phyloP scores from a whole-genome alignment of 805 yeast genomes.

The Debaryomyces maramus region DNA sequence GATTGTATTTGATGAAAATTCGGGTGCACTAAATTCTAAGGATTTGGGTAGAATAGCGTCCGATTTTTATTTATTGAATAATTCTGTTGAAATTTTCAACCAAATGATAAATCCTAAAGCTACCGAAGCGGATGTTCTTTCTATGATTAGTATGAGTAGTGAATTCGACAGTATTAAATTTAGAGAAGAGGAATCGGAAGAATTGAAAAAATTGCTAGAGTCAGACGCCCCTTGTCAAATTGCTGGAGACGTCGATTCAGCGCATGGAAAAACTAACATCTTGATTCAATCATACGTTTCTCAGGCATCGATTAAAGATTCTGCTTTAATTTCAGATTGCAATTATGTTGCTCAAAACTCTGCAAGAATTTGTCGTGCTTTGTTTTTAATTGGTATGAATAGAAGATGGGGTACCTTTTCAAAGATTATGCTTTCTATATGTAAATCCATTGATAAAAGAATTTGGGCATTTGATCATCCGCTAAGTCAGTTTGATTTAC shows the following conservation, averaged over 20 bases:
- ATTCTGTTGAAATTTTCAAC: slow-evolving; percentile 86
- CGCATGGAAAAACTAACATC: slow-evolving; percentile 85
- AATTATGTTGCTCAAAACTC: slow-evolving; percentile 95
- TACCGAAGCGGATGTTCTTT: slow-evolving; percentile 86
- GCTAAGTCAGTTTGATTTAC: slow-evolving; percentile 79
- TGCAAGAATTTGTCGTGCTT: slow-evolving; percentile 88
- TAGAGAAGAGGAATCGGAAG: slow-evolving; percentile 83
- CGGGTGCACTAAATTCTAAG: slow-evolving; percentile 77
- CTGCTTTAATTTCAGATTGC: slow-evolving; percentile 82
- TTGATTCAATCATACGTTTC: slow-evolving; percentile 88
- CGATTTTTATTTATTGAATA: slow-evolving; percentile 83
- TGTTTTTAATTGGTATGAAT: slow-evolving; percentile 82
- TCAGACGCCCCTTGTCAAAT: slow-evolving; percentile 74
- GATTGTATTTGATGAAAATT: slow-evolving; percentile 87
- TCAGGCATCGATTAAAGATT: slow-evolving; percentile 65
- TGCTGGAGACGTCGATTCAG: slow-evolving; percentile 69
- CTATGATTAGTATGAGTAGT: slow-evolving; percentile 86
- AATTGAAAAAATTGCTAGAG: slow-evolving; percentile 62
- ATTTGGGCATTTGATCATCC: slow-evolving; percentile 94
- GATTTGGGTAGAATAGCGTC: slow-evolving; percentile 94
- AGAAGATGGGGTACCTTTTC: slow-evolving; percentile 89
- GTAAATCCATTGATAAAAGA: slow-evolving; percentile 82
- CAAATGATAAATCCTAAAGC: slow-evolving; percentile 80
- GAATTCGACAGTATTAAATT: slow-evolving; percentile 90
- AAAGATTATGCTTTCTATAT: slow-evolving; percentile 70